phyloP scores from a whole-genome alignment of 1,139 yeast genomes.

The Yamadazyma jaroonii region DNA sequence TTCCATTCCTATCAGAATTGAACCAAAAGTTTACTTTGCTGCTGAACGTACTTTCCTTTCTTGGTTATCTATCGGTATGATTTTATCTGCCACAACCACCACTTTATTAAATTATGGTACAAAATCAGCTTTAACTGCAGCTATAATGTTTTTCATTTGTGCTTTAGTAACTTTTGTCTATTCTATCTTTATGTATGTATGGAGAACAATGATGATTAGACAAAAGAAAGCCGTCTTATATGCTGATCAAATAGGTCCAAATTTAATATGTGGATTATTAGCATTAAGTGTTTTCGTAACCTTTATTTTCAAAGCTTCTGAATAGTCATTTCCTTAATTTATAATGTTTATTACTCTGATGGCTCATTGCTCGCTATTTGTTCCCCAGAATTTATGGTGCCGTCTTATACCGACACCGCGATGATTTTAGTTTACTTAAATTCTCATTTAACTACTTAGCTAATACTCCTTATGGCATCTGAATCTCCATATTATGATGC shows the following conservation, averaged over 20 bases:
- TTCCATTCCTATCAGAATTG: slow-evolving; percentile 76
- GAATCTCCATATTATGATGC: slow-evolving; percentile 32
- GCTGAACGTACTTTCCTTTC: slow-evolving; percentile 78
- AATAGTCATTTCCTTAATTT: not conserved
- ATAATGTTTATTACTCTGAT: no score
- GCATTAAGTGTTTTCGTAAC: slow-evolving; percentile 72
- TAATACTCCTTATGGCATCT: no score
- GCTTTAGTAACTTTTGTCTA: slow-evolving; percentile 73
- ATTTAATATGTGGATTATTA: slow-evolving; percentile 71
- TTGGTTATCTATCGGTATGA: slow-evolving; percentile 74
- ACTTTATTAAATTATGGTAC: slow-evolving; percentile 70
- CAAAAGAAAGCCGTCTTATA: slow-evolving; percentile 78
- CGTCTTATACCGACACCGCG: no score
- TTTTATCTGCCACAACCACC: slow-evolving; percentile 71
- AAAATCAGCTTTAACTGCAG: slow-evolving; percentile 69
- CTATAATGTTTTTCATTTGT: slow-evolving; percentile 84
- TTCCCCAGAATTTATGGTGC: no score
- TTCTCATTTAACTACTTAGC: no score
- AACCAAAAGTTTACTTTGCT: slow-evolving; percentile 83
- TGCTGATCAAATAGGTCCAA: slow-evolving; percentile 88
- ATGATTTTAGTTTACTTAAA: no score
- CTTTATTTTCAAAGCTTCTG: slow-evolving; percentile 49
- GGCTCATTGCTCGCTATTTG: no score
- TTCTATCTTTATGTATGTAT: slow-evolving; percentile 71
- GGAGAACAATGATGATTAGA: slow-evolving; percentile 83